phyloP scores from a whole-genome alignment of 192 early-diverging fungal genomes.

The Entomortierella parvispora region DNA sequence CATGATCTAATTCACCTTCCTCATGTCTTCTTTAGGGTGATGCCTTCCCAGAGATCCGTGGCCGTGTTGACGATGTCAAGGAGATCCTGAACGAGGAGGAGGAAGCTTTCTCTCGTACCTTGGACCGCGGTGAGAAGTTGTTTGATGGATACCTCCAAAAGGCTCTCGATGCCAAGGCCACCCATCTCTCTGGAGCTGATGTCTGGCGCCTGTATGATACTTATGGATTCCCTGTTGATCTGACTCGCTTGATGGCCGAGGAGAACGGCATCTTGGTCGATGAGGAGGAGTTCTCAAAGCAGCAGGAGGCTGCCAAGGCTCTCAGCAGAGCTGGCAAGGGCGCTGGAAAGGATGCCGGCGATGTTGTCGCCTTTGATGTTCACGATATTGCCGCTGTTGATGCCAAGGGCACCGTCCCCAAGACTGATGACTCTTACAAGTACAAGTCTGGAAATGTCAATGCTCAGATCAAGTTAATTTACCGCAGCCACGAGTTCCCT shows the following conservation, averaged over 20 bases:
- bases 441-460: slow-evolving; percentile 78
- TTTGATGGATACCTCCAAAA: slow-evolving; percentile 82
- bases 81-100: slow-evolving; percentile 98
- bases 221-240: slow-evolving; percentile 98
- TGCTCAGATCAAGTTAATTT: slow-evolving; percentile 85
- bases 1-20: not conserved
- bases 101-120: slow-evolving; percentile 91
- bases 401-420: slow-evolving; percentile 72
- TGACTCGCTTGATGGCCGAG: slow-evolving; percentile 98
- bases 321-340: slow-evolving; percentile 68
- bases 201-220: slow-evolving; percentile 99
- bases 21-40: slow-evolving; percentile 69
- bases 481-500: slow-evolving; percentile 62
- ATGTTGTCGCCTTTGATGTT: slow-evolving; percentile 85
- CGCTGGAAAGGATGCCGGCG: slow-evolving; percentile 60
- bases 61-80: slow-evolving; percentile 85
- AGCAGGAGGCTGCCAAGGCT: slow-evolving; percentile 83
- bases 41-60: slow-evolving; percentile 90
- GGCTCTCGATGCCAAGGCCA: slow-evolving; percentile 69
- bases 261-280: slow-evolving; percentile 89
- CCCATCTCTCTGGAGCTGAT: slow-evolving; percentile 81
- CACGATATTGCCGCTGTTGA: slow-evolving; percentile 91
- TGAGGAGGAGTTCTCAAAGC: slow-evolving; percentile 82
- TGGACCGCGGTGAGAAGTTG: slow-evolving; percentile 96
- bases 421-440: slow-evolving; percentile 90